Conservation (phyloP, 495 filamentous ascomycete species). For the Penicillium lividum region DNA sequence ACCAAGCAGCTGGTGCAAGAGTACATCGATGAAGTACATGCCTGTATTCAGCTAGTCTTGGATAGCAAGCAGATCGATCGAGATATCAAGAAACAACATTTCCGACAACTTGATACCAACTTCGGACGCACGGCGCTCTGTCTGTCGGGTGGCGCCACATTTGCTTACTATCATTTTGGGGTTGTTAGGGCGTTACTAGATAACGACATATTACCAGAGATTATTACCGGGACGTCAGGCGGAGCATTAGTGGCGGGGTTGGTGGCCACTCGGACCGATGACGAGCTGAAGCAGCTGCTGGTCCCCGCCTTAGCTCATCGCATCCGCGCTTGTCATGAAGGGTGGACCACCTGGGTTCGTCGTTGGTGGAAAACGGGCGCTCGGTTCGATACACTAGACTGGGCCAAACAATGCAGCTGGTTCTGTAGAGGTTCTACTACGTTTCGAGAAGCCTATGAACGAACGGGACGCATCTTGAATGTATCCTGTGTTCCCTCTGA, state of each 20-base stretch:
- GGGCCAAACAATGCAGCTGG: constrained; percentile 86
- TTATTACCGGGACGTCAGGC: constrained; percentile 94
- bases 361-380: constrained; percentile 94
- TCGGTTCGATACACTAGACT: constrained; percentile 88
- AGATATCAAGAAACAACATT: constrained; percentile 78
- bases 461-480: constrained; percentile 92
- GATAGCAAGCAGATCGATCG: constrained; percentile 62
- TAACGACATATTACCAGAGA: constrained; percentile 80
- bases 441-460: constrained; percentile 91
- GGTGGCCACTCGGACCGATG: constrained; percentile 85
- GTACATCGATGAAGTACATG: constrained; percentile 74
- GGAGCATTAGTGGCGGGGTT: constrained; percentile 90
- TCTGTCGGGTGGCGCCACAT: constrained; percentile 89
- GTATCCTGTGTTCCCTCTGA: constrained; percentile 97
- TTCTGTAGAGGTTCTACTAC: constrained; percentile 87
- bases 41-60: constrained; percentile 65
- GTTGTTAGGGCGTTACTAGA: constrained; percentile 90
- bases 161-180: constrained; percentile 97
- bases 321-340: constrained; percentile 83
- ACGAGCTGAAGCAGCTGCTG: constrained; percentile 81
- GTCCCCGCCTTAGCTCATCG: constrained; percentile 81
- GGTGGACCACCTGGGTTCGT: constrained; percentile 69
- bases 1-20: constrained; percentile 90
- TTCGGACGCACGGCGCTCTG: constrained; percentile 92
- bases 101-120: constrained; percentile 86